Evolutionary conservation across 306 rosid species (phyloP).

Genomic region (Ziziphus jujuba): DNA sequence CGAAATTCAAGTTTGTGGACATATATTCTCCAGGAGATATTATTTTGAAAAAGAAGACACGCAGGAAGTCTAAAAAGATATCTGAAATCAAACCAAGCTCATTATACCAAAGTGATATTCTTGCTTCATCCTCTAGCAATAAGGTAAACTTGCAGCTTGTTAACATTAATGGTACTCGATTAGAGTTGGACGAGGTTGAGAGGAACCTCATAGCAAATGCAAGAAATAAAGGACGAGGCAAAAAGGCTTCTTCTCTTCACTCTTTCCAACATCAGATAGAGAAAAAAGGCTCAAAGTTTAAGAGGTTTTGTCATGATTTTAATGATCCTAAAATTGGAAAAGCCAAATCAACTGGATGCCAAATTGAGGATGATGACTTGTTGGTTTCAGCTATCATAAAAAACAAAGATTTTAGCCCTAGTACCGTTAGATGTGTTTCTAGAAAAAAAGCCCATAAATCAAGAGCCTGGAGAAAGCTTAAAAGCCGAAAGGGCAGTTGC

Average conservation of each 20-base stretch:
- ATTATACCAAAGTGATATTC: constrained; percentile 38
- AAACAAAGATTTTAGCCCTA: constrained; percentile 54
- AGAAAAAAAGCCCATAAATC: constrained; percentile 52
- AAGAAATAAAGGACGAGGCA: constrained; percentile 35
- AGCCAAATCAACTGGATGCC: constrained; percentile 53
- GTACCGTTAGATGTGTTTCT: constrained; percentile 34
- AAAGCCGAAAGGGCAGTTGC: constrained; percentile 65
- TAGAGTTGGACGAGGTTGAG: constrained; percentile 42
- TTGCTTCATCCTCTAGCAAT: constrained; percentile 41
- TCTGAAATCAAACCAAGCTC: constrained; percentile 70
- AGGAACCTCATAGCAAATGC: constrained; percentile 36
- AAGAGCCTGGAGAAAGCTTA: constrained; percentile 51
- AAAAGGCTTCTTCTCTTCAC: constrained; percentile 38
- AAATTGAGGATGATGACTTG: constrained; percentile 85
- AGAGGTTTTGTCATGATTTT: constrained; percentile 28
- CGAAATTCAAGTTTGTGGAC: constrained; percentile 36
- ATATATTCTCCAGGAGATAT: constrained; percentile 42
- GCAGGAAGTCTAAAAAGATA: constrained; percentile 75
- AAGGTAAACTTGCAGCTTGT: constrained; percentile 34
- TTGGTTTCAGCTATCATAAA: constrained; percentile 82
- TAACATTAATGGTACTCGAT: constrained; percentile 35
- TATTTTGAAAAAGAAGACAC: constrained; percentile 58
- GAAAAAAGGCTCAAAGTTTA: constrained; percentile 39
- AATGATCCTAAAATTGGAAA: constrained; percentile 38
- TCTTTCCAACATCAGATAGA: constrained; percentile 37